phyloP scores from a whole-genome alignment of 495 filamentous ascomycete genomes.

The Neurospora pannonica region DNA sequence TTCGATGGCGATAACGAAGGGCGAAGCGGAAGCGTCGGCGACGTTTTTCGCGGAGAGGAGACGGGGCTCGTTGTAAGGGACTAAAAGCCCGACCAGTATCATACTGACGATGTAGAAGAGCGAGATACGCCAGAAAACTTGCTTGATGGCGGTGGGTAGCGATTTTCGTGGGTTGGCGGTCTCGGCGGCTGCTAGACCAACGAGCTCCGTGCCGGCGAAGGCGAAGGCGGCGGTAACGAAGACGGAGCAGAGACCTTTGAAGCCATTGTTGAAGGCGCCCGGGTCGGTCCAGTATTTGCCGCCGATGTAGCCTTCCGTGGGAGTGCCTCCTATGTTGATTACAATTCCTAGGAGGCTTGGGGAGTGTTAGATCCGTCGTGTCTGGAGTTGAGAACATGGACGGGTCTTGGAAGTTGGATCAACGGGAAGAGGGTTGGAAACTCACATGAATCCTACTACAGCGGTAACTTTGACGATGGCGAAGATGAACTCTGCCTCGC shows the following conservation, averaged over 20 bases:
- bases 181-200: conserved; percentile 84
- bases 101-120: conserved; percentile 79
- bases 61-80: conserved; percentile 55
- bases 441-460: conserved; percentile 82
- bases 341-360: conserved; percentile 67
- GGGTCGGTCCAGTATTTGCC: conserved; percentile 71
- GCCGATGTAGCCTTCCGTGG: conserved; percentile 71
- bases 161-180: conserved; percentile 81
- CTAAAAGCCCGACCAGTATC: conserved; percentile 63
- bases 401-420: background rate
- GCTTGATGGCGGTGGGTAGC: conserved; percentile 79
- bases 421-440: conserved; percentile 1
- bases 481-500: conserved; percentile 87
- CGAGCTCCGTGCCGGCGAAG: conserved; percentile 86
- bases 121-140: conserved; percentile 92
- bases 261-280: conserved; percentile 84
- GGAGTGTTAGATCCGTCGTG: conserved; percentile 9
- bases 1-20: conserved; percentile 82
- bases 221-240: conserved; percentile 92
- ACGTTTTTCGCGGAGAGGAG: conserved; percentile 45
- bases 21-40: conserved; percentile 65
- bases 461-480: conserved; percentile 79
- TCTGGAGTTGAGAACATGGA: no score
- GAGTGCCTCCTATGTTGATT: conserved; percentile 71
- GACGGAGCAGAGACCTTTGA: conserved; percentile 88